Evolutionary conservation across 2,329 filamentous ascomycete species (phyloP), one percentile per base, ranked within the genome.

Genomic region (Fusarium nelsonii): DNA sequence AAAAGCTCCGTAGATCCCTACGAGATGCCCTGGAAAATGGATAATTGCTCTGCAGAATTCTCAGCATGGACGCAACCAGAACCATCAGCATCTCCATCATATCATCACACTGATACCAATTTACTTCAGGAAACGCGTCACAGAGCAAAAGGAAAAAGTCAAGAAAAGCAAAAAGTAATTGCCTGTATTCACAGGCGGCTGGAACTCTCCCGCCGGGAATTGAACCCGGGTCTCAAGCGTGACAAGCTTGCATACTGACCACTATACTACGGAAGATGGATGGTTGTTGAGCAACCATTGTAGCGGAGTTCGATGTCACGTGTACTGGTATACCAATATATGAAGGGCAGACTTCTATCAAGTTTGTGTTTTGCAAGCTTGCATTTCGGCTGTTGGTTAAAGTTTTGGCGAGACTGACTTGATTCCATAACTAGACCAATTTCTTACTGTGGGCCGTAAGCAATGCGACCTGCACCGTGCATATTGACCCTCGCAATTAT

Each of bases 201-300:
- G 48, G 60, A 63, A 56, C 59, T 63, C 59, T 63, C 59, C 59
- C 59, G 57, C 59, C 59, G 57, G 59, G 59, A 63, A 63, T 63
- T 61, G 59, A 63, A 63, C 56, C 59, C 59, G 59, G 59, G 59
- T 62, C 59, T 62, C 59, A 62, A 62, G 59, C 59, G 57, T 55
- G 57, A 63, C 59, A 63, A 62, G 59, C 57, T 62, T 63, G 57
- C 60, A 63, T 63, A 63, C 60, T 63, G 60, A 63, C 60, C 60
- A 63, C 58, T 63, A 63, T 63, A 63, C 61, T 64, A 64, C 61
- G 61, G 61, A 64, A 64, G 61, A 64, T 40, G 44, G 16, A 64
- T 64, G 59, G 36, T 51, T 64, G 61, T 50, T 64, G 39, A 36
- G 30, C 61, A 58, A 34, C 20, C 52, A 64, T 28, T 64, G 59